Evolutionary conservation across 2,329 filamentous ascomycete species (phyloP).

Genomic region (Pyricularia sp.): DNA sequence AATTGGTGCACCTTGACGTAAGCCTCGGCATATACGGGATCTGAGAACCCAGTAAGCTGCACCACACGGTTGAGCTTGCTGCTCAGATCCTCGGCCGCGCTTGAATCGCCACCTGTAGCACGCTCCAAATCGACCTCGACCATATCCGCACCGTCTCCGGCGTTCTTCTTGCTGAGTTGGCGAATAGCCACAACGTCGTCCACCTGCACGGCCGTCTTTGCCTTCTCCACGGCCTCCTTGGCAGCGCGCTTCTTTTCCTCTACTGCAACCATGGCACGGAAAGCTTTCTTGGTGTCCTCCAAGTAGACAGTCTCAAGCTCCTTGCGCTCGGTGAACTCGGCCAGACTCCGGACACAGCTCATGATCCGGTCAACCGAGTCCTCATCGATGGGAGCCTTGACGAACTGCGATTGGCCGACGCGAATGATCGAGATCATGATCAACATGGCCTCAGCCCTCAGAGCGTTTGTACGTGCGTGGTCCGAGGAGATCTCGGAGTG

Average conservation of each 20-base stretch:
- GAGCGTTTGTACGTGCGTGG: constrained; percentile 77
- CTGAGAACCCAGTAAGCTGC: constrained; percentile 95
- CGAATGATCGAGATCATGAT: constrained; percentile 99
- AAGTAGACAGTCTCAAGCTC: constrained; percentile 89
- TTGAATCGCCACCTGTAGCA: constrained; percentile 83
- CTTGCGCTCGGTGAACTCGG: constrained; percentile 82
- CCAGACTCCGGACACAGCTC: constrained; percentile 87
- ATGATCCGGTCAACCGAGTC: constrained; percentile 98
- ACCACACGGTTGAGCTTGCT: constrained; percentile 95
- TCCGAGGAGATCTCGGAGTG: constrained; percentile 90
- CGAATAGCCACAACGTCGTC: constrained; percentile 91
- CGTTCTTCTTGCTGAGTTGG: constrained; percentile 87
- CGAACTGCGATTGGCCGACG: constrained; percentile 97
- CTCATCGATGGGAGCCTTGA: constrained; percentile 94
- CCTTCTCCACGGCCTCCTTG: constrained; percentile 85
- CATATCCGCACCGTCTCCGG: constrained; percentile 71
- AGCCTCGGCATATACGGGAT: constrained; percentile 96
- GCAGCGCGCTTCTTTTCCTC: constrained; percentile 97
- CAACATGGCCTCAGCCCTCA: constrained; percentile 94
- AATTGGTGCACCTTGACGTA: constrained; percentile 99
- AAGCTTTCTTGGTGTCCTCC: constrained; percentile 89
- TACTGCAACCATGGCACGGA: constrained; percentile 92
- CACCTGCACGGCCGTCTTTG: constrained; percentile 88
- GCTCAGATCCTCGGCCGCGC: constrained; percentile 68
- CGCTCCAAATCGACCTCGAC: constrained; percentile 86